phyloP scores from a whole-genome alignment of 1,284 basidiomycete genomes.

The Neonothopanus nambi region DNA sequence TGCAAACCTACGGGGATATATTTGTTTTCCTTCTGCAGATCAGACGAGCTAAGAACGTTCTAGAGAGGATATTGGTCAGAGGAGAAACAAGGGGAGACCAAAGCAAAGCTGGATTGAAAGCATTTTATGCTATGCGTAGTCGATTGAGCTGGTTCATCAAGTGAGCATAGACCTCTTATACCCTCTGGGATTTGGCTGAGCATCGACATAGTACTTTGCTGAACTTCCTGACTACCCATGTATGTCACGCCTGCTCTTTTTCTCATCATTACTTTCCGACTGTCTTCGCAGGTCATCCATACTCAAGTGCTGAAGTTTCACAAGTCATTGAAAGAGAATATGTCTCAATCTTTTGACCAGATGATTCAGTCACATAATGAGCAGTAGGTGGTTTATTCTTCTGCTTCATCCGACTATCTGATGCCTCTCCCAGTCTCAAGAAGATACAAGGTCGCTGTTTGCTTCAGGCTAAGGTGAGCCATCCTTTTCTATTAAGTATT shows the following conservation, averaged over 20 bases:
- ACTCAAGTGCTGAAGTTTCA: constrained; percentile 61
- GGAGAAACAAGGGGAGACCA: constrained; percentile 35
- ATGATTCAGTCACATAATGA: constrained; percentile 73
- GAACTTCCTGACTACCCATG: constrained; percentile 74
- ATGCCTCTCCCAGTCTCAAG: constrained; percentile 50
- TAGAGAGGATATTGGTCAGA: constrained; percentile 69
- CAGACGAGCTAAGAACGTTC: constrained; percentile 65
- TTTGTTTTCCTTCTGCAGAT: constrained; percentile 81
- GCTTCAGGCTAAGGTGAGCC: constrained; percentile 63
- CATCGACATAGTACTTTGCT: constrained; percentile 57
- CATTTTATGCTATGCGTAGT: constrained; percentile 72
- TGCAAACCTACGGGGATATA: constrained; percentile 67
- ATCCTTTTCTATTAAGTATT: constrained; percentile 24
- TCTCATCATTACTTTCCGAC: constrained; percentile 8
- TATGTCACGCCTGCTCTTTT: constrained; percentile 32
- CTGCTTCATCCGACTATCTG: constrained; percentile 9
- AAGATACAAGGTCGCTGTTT: constrained; percentile 67
- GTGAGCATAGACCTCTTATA: constrained; percentile 45
- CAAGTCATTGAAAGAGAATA: constrained; percentile 49
- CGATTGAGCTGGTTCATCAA: constrained; percentile 83
- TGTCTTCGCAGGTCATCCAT: constrained; percentile 61
- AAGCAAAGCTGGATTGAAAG: constrained; percentile 51
- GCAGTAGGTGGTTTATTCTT: constrained; percentile 54
- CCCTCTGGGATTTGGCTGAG: background rate
- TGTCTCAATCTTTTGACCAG: constrained; percentile 72